phyloP scores from a whole-genome alignment of 352 stramenopile genomes.

The Globisporangium okanoganense region DNA sequence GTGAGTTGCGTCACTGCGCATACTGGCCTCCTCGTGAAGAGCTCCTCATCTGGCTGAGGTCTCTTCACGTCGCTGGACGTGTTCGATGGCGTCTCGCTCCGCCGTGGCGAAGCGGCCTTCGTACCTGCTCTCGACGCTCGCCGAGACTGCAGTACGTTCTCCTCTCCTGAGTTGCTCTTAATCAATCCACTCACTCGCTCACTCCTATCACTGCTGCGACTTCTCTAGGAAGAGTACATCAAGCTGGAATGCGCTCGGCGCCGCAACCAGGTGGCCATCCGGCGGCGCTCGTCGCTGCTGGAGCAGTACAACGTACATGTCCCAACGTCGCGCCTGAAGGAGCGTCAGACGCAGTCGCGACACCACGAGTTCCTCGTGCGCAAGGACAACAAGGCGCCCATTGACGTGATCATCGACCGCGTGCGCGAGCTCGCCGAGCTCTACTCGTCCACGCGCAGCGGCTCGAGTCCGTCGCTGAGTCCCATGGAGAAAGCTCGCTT shows the following conservation, averaged over 20 bases:
- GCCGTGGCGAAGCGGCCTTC: slow-evolving; percentile 9
- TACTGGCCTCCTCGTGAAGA: too few relatives aligned
- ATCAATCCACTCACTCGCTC: background rate
- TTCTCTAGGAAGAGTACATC: slow-evolving; percentile 46
- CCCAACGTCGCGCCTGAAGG: slow-evolving; percentile 37
- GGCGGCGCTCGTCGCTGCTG: slow-evolving; percentile 38
- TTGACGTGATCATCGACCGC: slow-evolving; percentile 37
- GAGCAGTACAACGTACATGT: slow-evolving; percentile 40
- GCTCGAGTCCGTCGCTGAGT: slow-evolving; percentile 18
- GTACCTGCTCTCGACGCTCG: slow-evolving; percentile 30
- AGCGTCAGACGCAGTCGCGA: slow-evolving; percentile 37
- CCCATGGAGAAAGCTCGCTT: slow-evolving; percentile 57
- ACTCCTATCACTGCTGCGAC: background rate
- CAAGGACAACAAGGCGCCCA: slow-evolving; percentile 39
- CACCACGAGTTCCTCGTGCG: slow-evolving; percentile 50
- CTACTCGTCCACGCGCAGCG: slow-evolving; percentile 5
- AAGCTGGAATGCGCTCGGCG: slow-evolving; percentile 49
- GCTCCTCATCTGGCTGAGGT: background rate
- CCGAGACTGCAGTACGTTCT: slow-evolving; percentile 28
- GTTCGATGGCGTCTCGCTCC: background rate
- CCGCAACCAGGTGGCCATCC: slow-evolving; percentile 37
- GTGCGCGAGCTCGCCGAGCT: slow-evolving; percentile 36
- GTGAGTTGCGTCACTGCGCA: too few relatives aligned
- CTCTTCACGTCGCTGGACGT: background rate
- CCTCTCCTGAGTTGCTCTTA: too few relatives aligned